These are phyloP conservation scores for Centrapalus pauciflorus DNA, from an alignment of 129 eudicot genomes.

Conservation along the genomic window DNA sequence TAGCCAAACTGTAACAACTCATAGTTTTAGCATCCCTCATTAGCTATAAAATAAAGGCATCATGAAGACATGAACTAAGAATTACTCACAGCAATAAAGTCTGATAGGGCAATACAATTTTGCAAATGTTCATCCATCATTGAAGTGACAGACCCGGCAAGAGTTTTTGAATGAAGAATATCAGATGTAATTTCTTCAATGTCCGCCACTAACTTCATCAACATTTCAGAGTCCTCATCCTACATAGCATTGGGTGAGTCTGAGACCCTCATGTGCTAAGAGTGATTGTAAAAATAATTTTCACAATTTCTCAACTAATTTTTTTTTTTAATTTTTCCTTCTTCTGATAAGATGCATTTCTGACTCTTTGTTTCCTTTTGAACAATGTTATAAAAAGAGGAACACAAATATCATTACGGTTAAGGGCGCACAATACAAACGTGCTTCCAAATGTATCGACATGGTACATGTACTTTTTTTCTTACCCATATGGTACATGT, in stretches of 20 bases:
- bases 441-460: background rate
- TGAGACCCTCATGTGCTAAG: slow-evolving; percentile 6
- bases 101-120: slow-evolving; percentile 26
- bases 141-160: slow-evolving; percentile 32
- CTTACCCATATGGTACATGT: background rate
- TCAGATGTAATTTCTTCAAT: slow-evolving; percentile 55
- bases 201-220: slow-evolving; percentile 35
- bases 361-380: no score
- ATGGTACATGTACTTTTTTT: background rate
- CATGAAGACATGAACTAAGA: slow-evolving; percentile 1
- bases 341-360: background rate
- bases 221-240: slow-evolving; percentile 39
- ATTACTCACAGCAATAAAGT: slow-evolving; percentile 53
- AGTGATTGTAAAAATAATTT: slow-evolving; percentile 5
- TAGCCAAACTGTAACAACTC: background rate
- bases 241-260: slow-evolving; percentile 20
- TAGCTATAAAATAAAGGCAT: no score
- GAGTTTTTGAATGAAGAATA: slow-evolving; percentile 39
- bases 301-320: slow-evolving; percentile 5
- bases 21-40: no score
- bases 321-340: background rate
- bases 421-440: no score
- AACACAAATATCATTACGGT: no score
- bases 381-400: no score
- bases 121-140: slow-evolving; percentile 62